Evolutionary conservation across 108 stramenopile species (phyloP).

Genomic region (Discostella stelligeroides): DNA sequence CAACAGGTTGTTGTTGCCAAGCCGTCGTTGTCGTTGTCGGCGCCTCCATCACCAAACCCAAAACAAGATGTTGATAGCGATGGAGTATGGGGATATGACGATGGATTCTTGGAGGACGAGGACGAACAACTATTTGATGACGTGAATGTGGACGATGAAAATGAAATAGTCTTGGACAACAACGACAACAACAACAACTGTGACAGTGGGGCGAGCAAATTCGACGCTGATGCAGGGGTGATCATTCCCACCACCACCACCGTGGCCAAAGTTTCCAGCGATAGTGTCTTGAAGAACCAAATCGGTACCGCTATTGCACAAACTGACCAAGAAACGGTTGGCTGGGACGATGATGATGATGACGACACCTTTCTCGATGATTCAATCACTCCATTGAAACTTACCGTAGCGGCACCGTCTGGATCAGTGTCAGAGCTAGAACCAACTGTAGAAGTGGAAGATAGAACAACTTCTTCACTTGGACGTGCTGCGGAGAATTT

Average conservation of each 20-base stretch:
- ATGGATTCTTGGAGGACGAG: not conserved
- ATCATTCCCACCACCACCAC: not conserved
- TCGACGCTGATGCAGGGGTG: too few relatives aligned
- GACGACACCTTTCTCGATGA: not conserved
- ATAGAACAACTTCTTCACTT: not conserved
- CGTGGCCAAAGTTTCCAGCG: not conserved
- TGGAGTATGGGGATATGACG: not conserved
- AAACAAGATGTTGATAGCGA: not conserved
- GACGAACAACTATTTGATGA: not conserved
- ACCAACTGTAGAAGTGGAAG: not conserved
- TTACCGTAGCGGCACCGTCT: too few relatives aligned
- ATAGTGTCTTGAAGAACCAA: not conserved
- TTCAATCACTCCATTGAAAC: not conserved
- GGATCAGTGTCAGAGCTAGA: not conserved
- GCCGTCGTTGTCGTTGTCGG: not conserved
- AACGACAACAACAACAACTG: too few relatives aligned
- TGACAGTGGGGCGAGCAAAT: too few relatives aligned
- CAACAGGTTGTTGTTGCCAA: too few relatives aligned
- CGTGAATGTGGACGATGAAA: not conserved
- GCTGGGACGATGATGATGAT: slow-evolving; percentile 2
- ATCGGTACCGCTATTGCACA: too few relatives aligned
- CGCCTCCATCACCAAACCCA: not conserved
- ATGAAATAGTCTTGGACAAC: not conserved
- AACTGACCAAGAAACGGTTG: not conserved
- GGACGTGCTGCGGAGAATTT: slow-evolving; percentile 27